Conservation (phyloP, 2,329 filamentous ascomycete genomes). For the Colletotrichum godetiae region DNA sequence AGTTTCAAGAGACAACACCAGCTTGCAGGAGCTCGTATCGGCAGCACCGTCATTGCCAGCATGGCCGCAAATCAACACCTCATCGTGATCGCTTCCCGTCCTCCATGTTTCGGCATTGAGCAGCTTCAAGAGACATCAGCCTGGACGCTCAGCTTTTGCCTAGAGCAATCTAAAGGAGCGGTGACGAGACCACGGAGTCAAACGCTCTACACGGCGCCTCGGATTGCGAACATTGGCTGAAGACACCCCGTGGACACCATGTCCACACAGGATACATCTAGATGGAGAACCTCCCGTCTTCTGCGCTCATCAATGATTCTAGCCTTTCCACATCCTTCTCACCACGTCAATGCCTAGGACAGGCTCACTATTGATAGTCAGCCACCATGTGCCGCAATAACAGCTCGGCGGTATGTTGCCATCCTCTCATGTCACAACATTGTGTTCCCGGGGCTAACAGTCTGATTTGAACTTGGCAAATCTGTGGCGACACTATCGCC, state of each 20-base stretch:
- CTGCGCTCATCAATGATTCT: background rate
- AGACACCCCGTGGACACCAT: no score
- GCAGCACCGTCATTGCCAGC: background rate
- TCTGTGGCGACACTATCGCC: background rate
- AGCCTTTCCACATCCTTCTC: background rate
- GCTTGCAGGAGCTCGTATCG: no score
- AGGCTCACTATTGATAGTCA: background rate
- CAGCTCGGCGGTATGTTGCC: background rate
- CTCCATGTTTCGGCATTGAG: no score
- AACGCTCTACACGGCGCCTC: no score
- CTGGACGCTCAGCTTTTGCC: no score
- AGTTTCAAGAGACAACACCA: no score
- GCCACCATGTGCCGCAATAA: background rate
- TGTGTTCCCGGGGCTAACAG: background rate
- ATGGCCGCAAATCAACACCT: slow-evolving; percentile 1
- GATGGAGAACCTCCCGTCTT: background rate
- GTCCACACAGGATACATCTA: no score
- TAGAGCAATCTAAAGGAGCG: no score
- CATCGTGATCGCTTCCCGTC: no score
- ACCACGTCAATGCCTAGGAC: background rate
- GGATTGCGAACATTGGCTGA: no score
- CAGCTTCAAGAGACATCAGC: no score
- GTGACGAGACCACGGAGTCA: no score
- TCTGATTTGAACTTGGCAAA: background rate
- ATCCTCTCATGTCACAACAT: background rate